Percentiles rank a stretch among this genome's conserved stretches.
phyloP scores from a whole-genome alignment of 2,329 filamentous ascomycete genomes.

The Alternaria viburni region DNA sequence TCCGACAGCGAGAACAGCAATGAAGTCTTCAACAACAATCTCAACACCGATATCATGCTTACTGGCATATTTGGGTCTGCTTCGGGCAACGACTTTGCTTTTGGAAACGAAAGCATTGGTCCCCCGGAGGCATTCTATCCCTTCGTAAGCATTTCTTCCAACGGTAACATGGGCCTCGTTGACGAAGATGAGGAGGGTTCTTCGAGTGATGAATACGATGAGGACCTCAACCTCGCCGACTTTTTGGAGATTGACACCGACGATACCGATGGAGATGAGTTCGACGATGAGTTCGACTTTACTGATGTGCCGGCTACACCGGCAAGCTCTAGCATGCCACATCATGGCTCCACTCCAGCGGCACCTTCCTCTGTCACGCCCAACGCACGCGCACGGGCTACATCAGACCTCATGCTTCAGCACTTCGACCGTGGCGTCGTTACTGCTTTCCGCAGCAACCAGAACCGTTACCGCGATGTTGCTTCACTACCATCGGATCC shows the following conservation, averaged over 20 bases:
- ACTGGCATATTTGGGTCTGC: constrained; percentile 66
- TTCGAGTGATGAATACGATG: constrained; percentile 63
- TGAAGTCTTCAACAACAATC: constrained; percentile 40
- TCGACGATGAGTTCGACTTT: constrained; percentile 40
- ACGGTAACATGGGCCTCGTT: constrained; percentile 61
- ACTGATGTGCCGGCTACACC: constrained; percentile 46
- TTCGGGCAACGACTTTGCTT: constrained; percentile 53
- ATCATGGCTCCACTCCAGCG: constrained; percentile 41
- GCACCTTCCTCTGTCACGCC: constrained; percentile 32
- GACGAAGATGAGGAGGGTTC: constrained; percentile 65
- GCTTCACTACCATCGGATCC: constrained; percentile 47
- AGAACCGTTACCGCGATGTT: constrained; percentile 47
- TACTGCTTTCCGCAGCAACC: constrained; percentile 49
- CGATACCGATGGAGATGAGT: constrained; percentile 42
- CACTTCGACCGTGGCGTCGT: constrained; percentile 59
- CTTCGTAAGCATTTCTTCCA: constrained; percentile 62
- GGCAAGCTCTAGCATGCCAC: constrained; percentile 39
- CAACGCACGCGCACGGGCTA: constrained; percentile 32
- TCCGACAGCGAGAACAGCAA: constrained; percentile 50
- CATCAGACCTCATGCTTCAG: constrained; percentile 48
- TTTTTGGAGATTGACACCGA: constrained; percentile 48
- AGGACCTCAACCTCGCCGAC: constrained; percentile 52
- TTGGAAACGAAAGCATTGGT: constrained; percentile 69
- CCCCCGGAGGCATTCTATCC: constrained; percentile 79
- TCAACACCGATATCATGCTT: constrained; percentile 74